Conservation (phyloP, 23 red algal genomes). For the Gracilaria domingensis region DNA sequence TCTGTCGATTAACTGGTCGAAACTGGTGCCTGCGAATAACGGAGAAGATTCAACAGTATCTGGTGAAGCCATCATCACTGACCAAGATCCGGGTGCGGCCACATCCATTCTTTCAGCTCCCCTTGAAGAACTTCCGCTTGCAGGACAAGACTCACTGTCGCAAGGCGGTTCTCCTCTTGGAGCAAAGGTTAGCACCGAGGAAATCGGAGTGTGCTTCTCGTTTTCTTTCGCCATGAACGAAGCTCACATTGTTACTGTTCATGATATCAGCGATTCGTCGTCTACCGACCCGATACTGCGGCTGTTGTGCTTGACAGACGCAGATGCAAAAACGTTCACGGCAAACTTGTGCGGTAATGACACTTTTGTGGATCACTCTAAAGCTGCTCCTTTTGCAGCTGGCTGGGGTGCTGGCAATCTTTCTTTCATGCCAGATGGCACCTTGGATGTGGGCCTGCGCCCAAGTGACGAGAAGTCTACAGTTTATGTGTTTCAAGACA, state of each 20-base stretch:
- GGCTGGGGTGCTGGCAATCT: slow-evolving; percentile 69
- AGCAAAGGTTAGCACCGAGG: slow-evolving; percentile 60
- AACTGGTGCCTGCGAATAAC: neutral
- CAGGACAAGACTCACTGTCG: slow-evolving; percentile 12
- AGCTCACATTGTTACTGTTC: slow-evolving; percentile 35
- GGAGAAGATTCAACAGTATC: neutral
- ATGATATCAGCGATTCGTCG: slow-evolving; percentile 22
- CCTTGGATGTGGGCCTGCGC: slow-evolving; percentile 18
- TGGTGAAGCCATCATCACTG: slow-evolving; percentile 34
- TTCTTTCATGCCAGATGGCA: slow-evolving; percentile 28
- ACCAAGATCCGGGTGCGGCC: slow-evolving; percentile 61
- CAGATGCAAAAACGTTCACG: slow-evolving; percentile 62
- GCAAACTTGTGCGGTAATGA: slow-evolving; percentile 59
- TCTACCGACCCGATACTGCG: slow-evolving; percentile 36
- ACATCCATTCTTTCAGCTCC: slow-evolving; percentile 55
- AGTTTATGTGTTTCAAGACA: slow-evolving; percentile 42
- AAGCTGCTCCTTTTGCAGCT: slow-evolving; percentile 32
- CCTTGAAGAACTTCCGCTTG: slow-evolving; percentile 72
- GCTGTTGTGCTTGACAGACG: slow-evolving; percentile 63
- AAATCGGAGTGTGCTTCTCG: slow-evolving; percentile 70
- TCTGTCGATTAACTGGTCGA: slow-evolving; percentile 46
- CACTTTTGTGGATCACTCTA: slow-evolving; percentile 19
- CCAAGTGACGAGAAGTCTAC: slow-evolving; percentile 8
- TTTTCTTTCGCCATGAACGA: slow-evolving; percentile 56
- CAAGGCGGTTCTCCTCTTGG: slow-evolving; percentile 20